Evolutionary conservation across 306 rosid genomes (phyloP).

Genomic region (Coriaria nepalensis): DNA sequence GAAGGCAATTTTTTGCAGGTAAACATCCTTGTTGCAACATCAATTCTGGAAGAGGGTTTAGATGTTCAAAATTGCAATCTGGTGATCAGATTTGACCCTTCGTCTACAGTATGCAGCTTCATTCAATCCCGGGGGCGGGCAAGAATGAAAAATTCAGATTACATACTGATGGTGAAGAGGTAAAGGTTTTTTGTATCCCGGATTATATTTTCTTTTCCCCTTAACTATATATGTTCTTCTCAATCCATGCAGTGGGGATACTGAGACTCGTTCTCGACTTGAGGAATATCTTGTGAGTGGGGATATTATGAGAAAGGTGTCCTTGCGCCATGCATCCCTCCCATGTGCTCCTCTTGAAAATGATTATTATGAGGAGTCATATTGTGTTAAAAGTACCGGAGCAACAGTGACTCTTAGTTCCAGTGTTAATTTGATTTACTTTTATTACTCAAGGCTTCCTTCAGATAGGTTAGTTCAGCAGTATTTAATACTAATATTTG

Average conservation of each 20-base stretch:
- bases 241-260: conserved; percentile 47
- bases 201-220: not conserved
- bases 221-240: conserved; percentile 6
- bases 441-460: conserved; percentile 85
- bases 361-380: conserved; percentile 31
- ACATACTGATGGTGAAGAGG: conserved; percentile 68
- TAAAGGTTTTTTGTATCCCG: conserved; percentile 5
- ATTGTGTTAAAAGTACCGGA: conserved; percentile 58
- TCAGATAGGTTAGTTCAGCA: conserved; percentile 50
- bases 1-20: conserved; percentile 32
- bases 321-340: conserved; percentile 42
- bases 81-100: conserved; percentile 84
- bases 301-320: conserved; percentile 58
- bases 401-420: conserved; percentile 56
- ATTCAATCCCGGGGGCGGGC: conserved; percentile 94
- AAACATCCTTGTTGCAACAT: conserved; percentile 82
- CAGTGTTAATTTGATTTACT: conserved; percentile 46
- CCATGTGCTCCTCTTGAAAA: conserved; percentile 36
- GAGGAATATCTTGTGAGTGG: conserved; percentile 48
- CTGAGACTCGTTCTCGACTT: conserved; percentile 37
- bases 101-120: conserved; percentile 67
- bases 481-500: conserved; percentile 5
- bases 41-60: conserved; percentile 91
- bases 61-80: conserved; percentile 84
- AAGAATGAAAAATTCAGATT: conserved; percentile 64